Evolutionary conservation across 345 rosid species (phyloP).

Genomic region (Isatis tinctoria): DNA sequence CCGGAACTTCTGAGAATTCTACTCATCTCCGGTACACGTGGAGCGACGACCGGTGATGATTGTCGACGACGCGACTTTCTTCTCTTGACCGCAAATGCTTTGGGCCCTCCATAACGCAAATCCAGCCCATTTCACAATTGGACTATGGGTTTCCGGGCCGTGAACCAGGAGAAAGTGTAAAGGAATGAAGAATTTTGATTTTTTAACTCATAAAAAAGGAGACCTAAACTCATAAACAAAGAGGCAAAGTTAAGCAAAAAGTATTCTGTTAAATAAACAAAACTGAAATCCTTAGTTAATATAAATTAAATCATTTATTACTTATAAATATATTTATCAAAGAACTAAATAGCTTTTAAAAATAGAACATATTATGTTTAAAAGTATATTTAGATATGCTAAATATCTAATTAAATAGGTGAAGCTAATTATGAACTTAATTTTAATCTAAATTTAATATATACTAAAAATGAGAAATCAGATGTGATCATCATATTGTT

Average conservation of each 20-base stretch:
- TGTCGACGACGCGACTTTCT: not conserved
- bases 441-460: not conserved
- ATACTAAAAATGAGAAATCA: not conserved
- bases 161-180: not conserved
- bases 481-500: not conserved
- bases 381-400: not conserved
- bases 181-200: not conserved
- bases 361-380: not conserved
- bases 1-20: not conserved
- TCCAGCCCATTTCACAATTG: not conserved
- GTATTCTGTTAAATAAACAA: not conserved
- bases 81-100: conserved; percentile 2
- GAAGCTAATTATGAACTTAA: not conserved
- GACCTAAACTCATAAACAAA: no score
- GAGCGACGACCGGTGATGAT: conserved; percentile 21
- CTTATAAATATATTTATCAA: not conserved
- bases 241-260: not conserved
- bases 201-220: not conserved
- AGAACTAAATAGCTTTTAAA: not conserved
- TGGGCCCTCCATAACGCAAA: conserved; percentile 11
- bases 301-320: not conserved
- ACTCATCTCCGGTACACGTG: conserved; percentile 23
- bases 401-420: no score
- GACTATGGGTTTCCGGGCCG: not conserved
- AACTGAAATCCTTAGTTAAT: not conserved